These are phyloP conservation scores for Viola pubescens DNA, from an alignment of 441 rosid genomes.

Conservation along the genomic window DNA sequence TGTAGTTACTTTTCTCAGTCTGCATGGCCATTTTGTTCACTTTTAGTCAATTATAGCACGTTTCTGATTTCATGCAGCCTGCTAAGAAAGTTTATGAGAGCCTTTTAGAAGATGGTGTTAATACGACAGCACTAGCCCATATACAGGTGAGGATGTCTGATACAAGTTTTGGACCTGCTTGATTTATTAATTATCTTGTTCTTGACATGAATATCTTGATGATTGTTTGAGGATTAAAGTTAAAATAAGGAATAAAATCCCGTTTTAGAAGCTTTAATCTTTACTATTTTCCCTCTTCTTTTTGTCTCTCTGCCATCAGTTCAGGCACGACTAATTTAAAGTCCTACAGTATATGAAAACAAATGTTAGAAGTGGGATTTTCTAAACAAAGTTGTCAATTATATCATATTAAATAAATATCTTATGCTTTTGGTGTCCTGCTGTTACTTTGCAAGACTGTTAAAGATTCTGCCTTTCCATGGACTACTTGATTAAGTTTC, in stretches of 20 bases:
- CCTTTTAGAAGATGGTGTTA: slow-evolving; percentile 52
- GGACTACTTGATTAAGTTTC: too few species aligned
- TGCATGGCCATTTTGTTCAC: slow-evolving; percentile 8
- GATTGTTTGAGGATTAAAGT: neutral
- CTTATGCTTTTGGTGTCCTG: too few species aligned
- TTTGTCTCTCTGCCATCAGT: too few species aligned
- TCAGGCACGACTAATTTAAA: too few species aligned
- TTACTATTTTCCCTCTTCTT: neutral
- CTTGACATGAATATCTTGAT: neutral
- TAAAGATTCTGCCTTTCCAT: too few species aligned
- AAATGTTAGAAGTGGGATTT: too few species aligned
- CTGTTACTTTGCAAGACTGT: too few species aligned
- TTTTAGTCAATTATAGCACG: slow-evolving; percentile 13
- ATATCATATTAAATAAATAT: too few species aligned
- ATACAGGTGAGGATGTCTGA: slow-evolving; percentile 56
- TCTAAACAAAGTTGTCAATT: too few species aligned
- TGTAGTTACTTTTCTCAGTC: neutral
- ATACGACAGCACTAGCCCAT: slow-evolving; percentile 68
- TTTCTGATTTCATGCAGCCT: slow-evolving; percentile 47
- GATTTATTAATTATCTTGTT: neutral
- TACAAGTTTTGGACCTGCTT: neutral
- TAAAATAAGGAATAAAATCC: neutral
- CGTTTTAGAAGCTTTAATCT: neutral
- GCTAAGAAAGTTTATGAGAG: slow-evolving; percentile 80
- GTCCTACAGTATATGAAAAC: too few species aligned